Evolutionary conservation across 495 filamentous ascomycete species (phyloP).

Genomic region (Penicillium manginii): DNA sequence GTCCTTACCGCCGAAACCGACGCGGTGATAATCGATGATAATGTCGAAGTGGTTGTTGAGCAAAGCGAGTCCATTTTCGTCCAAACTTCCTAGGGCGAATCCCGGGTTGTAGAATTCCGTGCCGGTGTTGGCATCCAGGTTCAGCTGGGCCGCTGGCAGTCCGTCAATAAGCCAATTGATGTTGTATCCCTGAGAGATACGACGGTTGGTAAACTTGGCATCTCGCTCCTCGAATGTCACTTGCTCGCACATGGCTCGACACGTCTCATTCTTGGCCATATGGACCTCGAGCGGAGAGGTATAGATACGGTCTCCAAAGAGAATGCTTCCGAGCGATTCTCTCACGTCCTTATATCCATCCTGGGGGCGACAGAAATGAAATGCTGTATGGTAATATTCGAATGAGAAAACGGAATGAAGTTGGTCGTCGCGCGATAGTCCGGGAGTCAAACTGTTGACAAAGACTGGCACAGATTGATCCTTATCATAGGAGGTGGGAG

Average conservation of each 20-base stretch:
- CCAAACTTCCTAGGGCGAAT: conserved; percentile 76
- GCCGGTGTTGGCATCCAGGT: conserved; percentile 70
- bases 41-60: conserved; percentile 97
- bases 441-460: conserved; percentile 90
- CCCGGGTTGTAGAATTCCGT: conserved; percentile 83
- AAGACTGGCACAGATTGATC: conserved; percentile 81
- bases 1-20: conserved; percentile 55
- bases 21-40: conserved; percentile 87
- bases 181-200: conserved; percentile 81
- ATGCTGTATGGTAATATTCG: conserved; percentile 89
- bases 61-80: conserved; percentile 55
- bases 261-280: conserved; percentile 83
- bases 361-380: conserved; percentile 84
- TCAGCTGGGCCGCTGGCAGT: conserved; percentile 81
- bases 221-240: conserved; percentile 67
- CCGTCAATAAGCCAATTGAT: conserved; percentile 97
- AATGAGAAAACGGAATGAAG: conserved; percentile 90
- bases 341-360: conserved; percentile 73
- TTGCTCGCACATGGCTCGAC: conserved; percentile 73
- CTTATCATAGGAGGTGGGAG: conserved; percentile 84
- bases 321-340: conserved; percentile 91
- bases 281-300: conserved; percentile 86
- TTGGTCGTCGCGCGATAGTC: conserved; percentile 74
- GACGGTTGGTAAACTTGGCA: conserved; percentile 78
- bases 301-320: conserved; percentile 95